These are phyloP conservation scores for Monosporascus sp. DNA, from an alignment of 2,329 filamentous ascomycete species.

Conservation along the genomic window DNA sequence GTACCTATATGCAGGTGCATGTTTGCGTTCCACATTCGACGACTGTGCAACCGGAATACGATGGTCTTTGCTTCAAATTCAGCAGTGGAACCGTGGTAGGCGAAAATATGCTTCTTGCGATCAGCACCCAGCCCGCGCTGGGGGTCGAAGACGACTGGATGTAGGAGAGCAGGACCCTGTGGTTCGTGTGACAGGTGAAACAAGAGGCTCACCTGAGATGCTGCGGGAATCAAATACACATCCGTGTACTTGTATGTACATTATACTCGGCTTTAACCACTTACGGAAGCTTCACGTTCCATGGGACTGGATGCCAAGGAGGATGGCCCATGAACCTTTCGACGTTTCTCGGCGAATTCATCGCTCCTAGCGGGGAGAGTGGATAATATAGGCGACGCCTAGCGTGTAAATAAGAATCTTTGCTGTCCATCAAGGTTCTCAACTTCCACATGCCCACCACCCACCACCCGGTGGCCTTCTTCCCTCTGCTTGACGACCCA, in stretches of 20 bases:
- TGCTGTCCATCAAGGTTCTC: conserved; percentile 7
- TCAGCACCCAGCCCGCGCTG: neutral
- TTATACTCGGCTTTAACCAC: too few species aligned
- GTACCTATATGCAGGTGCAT: neutral
- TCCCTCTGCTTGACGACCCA: neutral
- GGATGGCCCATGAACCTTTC: too few species aligned
- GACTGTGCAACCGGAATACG: neutral
- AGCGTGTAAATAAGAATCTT: neutral
- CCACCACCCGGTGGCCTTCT: neutral
- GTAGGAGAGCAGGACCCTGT: neutral
- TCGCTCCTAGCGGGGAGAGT: neutral
- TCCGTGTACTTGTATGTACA: neutral
- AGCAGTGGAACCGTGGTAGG: neutral
- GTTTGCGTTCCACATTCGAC: neutral
- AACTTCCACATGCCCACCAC: conserved; percentile 2
- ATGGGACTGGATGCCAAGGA: too few species aligned
- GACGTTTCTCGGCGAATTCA: too few species aligned
- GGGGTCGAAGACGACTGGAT: too few species aligned
- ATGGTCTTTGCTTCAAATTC: neutral
- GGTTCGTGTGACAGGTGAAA: neutral
- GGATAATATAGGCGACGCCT: neutral
- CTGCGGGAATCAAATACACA: neutral
- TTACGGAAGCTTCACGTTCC: too few species aligned
- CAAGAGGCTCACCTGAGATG: neutral
- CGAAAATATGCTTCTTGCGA: neutral